Evolutionary conservation across 352 stramenopile genomes (phyloP).

Genomic region (Phytophthora agathidicida): DNA sequence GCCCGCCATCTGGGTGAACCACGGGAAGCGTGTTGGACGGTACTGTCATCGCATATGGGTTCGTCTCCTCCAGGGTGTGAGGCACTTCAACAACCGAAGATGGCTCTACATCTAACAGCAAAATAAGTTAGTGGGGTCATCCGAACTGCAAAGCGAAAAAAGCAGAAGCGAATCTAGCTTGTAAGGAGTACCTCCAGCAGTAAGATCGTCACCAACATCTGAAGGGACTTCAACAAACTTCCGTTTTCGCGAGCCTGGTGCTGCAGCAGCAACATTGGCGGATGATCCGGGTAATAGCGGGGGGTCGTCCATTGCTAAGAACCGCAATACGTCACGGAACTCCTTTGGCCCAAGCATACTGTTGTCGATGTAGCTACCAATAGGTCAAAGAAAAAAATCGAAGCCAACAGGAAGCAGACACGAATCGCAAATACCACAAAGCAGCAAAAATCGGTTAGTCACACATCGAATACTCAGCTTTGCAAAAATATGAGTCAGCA

Average conservation of each 20-base stretch:
- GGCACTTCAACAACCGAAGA: slow-evolving; percentile 59
- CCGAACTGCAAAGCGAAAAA: background rate
- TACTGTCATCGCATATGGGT: slow-evolving; percentile 44
- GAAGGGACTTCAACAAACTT: slow-evolving; percentile 84
- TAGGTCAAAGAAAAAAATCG: slow-evolving; percentile 41
- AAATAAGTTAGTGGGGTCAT: slow-evolving; percentile 3
- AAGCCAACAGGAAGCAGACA: slow-evolving; percentile 15
- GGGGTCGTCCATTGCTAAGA: slow-evolving; percentile 86
- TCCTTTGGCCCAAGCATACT: slow-evolving; percentile 86
- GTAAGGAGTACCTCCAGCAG: slow-evolving; percentile 13
- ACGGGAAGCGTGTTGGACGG: slow-evolving; percentile 24
- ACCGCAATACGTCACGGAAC: slow-evolving; percentile 84
- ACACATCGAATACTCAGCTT: slow-evolving; percentile 7
- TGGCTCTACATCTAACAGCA: slow-evolving; percentile 29
- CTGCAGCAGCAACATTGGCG: slow-evolving; percentile 39
- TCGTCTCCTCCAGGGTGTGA: slow-evolving; percentile 34
- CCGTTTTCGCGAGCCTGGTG: slow-evolving; percentile 58
- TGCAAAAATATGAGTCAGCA: slow-evolving; percentile 1
- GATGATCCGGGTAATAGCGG: slow-evolving; percentile 67
- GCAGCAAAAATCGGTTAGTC: slow-evolving; percentile 40
- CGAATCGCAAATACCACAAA: slow-evolving; percentile 37
- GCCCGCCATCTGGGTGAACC: slow-evolving; percentile 17
- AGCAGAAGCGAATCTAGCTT: slow-evolving; percentile 31
- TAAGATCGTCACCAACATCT: slow-evolving; percentile 22
- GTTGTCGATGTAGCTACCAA: slow-evolving; percentile 80